A percentile compares a stretch with the other conserved stretches of the same genome.
Conservation (phyloP, 495 filamentous ascomycete genomes). For the Lichina pygmaea region DNA sequence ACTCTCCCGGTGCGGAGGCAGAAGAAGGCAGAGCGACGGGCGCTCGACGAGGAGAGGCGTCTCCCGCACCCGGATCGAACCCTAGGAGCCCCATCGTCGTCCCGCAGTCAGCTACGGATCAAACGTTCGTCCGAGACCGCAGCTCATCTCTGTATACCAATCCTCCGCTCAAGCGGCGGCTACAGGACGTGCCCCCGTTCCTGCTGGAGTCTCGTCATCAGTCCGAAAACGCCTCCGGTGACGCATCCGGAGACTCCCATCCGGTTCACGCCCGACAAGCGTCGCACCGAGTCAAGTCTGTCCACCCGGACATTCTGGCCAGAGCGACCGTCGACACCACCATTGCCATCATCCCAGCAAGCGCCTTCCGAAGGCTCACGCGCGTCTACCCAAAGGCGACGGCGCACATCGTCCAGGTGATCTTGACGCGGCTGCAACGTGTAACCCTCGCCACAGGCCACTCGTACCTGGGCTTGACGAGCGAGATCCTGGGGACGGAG, state of each 20-base stretch:
- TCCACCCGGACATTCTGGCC: slow-evolving; percentile 88
- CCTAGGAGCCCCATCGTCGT: not conserved
- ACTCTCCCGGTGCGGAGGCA: too few relatives aligned
- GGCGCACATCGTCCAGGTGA: slow-evolving; percentile 92
- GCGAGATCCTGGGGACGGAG: slow-evolving; percentile 76
- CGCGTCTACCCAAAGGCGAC: slow-evolving; percentile 86
- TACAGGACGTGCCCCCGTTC: slow-evolving; percentile 1
- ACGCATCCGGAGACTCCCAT: not conserved
- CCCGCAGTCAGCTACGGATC: too few relatives aligned
- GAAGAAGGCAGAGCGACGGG: slow-evolving; percentile 12
- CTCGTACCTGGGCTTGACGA: slow-evolving; percentile 73
- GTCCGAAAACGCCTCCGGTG: not conserved
- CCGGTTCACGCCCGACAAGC: slow-evolving; percentile 13
- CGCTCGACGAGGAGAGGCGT: slow-evolving; percentile 5
- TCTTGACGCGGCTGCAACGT: slow-evolving; percentile 74
- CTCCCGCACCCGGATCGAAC: not conserved
- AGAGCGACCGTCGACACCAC: slow-evolving; percentile 93
- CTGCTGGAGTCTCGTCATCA: not conserved
- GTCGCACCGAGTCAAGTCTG: slow-evolving; percentile 37
- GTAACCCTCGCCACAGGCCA: slow-evolving; percentile 87
- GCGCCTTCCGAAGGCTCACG: slow-evolving; percentile 83
- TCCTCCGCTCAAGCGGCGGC: not conserved
- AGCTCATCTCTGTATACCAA: not conserved
- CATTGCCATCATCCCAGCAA: slow-evolving; percentile 91
- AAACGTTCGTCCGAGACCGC: not conserved